These are phyloP conservation scores for Paradendryphiella salina DNA, from an alignment of 2,329 filamentous ascomycete genomes.

Conservation along the genomic window DNA sequence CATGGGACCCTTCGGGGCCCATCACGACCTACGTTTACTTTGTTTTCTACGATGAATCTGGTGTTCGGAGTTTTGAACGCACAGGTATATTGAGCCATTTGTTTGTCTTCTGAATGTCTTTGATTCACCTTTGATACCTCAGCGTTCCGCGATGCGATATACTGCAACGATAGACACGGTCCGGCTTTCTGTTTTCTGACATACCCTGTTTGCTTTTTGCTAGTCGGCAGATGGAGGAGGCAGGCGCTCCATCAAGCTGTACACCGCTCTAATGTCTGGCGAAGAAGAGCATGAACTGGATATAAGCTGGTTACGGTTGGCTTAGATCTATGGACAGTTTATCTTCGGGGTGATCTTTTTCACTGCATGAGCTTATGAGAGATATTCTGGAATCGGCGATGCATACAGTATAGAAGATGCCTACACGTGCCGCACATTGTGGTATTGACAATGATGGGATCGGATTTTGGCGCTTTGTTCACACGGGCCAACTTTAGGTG, in stretches of 20 bases:
- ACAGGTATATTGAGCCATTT: conserved; percentile 8
- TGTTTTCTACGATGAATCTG: conserved; percentile 6
- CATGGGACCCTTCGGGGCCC: neutral
- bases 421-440: conserved; percentile 12
- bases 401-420: conserved; percentile 17
- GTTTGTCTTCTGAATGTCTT: conserved; percentile 13
- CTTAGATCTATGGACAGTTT: conserved; percentile 11
- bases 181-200: conserved; percentile 21
- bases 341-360: conserved; percentile 11
- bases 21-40: conserved; percentile 8
- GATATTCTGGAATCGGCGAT: conserved; percentile 27
- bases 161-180: conserved; percentile 34
- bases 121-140: conserved; percentile 24
- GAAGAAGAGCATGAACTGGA: conserved; percentile 12
- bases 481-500: neutral
- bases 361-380: conserved; percentile 36
- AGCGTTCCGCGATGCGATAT: conserved; percentile 20
- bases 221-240: conserved; percentile 42
- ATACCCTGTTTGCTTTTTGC: conserved; percentile 22
- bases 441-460: conserved; percentile 8
- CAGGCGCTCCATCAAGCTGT: conserved; percentile 45
- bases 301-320: conserved; percentile 22
- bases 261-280: conserved; percentile 34
- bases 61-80: conserved; percentile 20
- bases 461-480: conserved; percentile 1